Evolutionary conservation across 1,139 yeast species (phyloP).

Genomic region (Saccharomycopsis crataegensis): DNA sequence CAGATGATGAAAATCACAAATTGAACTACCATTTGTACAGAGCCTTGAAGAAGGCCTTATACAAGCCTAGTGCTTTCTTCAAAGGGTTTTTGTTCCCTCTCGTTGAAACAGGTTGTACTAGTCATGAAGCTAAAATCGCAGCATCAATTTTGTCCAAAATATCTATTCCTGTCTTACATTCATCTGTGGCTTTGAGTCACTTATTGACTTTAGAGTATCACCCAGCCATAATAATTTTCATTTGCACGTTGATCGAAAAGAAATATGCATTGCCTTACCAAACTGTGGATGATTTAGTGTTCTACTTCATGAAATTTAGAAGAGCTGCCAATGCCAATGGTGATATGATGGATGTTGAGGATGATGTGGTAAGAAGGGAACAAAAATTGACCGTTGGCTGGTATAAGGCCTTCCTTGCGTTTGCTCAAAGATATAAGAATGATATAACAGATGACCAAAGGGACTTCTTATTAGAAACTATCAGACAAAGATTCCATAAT

Average conservation of each 20-base stretch:
- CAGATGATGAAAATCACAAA: slow-evolving; percentile 48
- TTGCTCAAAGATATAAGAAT: slow-evolving; percentile 93
- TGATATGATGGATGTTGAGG: slow-evolving; percentile 29
- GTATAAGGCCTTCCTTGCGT: slow-evolving; percentile 92
- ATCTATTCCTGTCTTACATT: slow-evolving; percentile 90
- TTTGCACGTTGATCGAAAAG: slow-evolving; percentile 82
- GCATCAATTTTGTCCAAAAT: slow-evolving; percentile 86
- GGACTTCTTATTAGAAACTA: slow-evolving; percentile 84
- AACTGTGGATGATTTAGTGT: slow-evolving; percentile 92
- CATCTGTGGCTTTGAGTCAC: slow-evolving; percentile 89
- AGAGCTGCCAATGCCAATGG: slow-evolving; percentile 25
- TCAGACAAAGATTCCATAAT: slow-evolving; percentile 82
- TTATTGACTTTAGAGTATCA: slow-evolving; percentile 75
- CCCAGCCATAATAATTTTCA: slow-evolving; percentile 87
- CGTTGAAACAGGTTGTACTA: slow-evolving; percentile 75
- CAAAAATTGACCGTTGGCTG: slow-evolving; percentile 78
- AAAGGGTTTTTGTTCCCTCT: slow-evolving; percentile 92
- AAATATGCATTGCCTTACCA: slow-evolving; percentile 96
- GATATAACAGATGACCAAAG: slow-evolving; percentile 97
- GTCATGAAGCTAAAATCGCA: slow-evolving; percentile 91
- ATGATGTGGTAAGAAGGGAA: slow-evolving; percentile 24
- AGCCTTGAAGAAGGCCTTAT: slow-evolving; percentile 82
- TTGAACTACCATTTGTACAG: slow-evolving; percentile 88
- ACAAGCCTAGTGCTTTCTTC: slow-evolving; percentile 96
- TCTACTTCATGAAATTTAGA: slow-evolving; percentile 87